Evolutionary conservation across 2,329 filamentous ascomycete species (phyloP).

Genomic region (Macroventuria anomochaeta): DNA sequence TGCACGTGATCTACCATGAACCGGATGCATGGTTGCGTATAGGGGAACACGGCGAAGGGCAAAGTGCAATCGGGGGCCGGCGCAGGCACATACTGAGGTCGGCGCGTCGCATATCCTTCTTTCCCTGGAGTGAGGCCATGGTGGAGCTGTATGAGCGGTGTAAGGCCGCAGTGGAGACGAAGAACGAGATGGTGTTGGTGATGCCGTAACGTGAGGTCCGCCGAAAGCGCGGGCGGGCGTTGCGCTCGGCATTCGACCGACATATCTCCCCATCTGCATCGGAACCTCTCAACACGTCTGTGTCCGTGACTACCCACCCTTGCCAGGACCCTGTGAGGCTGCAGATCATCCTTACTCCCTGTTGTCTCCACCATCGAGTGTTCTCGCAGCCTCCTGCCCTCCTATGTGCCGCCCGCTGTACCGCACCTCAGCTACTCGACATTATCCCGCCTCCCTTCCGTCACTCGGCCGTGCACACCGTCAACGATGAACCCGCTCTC

Average conservation of each 20-base stretch:
- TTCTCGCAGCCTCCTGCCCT: constrained; percentile 2
- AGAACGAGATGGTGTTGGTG: constrained; percentile 19
- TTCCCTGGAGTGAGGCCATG: constrained; percentile 63
- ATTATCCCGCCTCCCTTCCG: constrained; percentile 23
- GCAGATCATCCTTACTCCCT: constrained; percentile 13
- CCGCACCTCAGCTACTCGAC: constrained; percentile 16
- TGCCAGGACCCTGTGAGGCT: constrained; percentile 15
- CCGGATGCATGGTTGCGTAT: constrained; percentile 16
- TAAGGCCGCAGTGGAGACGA: constrained; percentile 25
- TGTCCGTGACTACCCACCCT: constrained; percentile 13
- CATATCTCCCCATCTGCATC: constrained; percentile 5
- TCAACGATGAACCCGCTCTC: constrained; percentile 49
- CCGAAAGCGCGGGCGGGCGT: constrained; percentile 3
- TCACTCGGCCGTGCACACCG: constrained; percentile 36
- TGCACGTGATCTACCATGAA: constrained; percentile 36
- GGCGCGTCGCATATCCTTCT: constrained; percentile 76
- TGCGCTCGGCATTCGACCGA: constrained; percentile 10
- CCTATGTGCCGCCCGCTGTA: constrained; percentile 9
- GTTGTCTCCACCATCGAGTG: constrained; percentile 1
- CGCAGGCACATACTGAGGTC: constrained; percentile 69
- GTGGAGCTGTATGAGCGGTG: constrained; percentile 30
- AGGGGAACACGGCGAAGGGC: constrained; percentile 7
- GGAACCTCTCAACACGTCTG: constrained; percentile 13
- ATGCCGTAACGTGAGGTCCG: constrained; percentile 12
- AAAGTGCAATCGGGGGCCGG: constrained; percentile 3